Conservation (phyloP, 805 yeast genomes). For the Lipomyces chichibuensis region DNA sequence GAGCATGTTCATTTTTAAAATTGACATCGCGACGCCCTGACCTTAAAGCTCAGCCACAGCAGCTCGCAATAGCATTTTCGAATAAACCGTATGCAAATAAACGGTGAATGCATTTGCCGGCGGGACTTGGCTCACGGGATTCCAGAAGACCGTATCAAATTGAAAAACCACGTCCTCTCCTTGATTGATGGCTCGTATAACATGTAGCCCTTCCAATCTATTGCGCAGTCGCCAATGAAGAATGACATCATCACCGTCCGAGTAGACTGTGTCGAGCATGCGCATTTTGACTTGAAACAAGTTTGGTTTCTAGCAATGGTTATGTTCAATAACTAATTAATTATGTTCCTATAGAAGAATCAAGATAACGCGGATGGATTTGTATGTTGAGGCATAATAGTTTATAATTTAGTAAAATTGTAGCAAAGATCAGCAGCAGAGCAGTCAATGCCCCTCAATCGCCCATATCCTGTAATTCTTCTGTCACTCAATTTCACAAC, state of each 20-base stretch:
- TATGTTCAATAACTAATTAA: no score
- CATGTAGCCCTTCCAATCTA: not conserved
- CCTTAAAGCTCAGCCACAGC: not conserved
- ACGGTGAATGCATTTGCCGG: not conserved
- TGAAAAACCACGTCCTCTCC: not conserved
- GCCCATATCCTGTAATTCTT: no score
- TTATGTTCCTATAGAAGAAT: no score
- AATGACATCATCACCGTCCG: not conserved
- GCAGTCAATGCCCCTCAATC: no score
- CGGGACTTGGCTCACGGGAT: not conserved
- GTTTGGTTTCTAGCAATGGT: no score
- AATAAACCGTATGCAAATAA: not conserved
- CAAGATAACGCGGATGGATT: no score
- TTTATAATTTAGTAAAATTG: no score
- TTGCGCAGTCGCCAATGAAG: constrained; percentile 1
- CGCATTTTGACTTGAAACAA: no score
- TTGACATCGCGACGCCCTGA: not conserved
- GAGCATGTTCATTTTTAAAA: not conserved
- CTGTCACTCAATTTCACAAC: no score
- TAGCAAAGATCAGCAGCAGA: no score
- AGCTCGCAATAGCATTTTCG: constrained; percentile 3
- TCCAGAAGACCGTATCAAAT: not conserved
- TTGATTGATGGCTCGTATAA: constrained; percentile 3
- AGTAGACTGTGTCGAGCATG: not conserved
- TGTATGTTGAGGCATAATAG: no score